Base-by-base conservation (phyloP, 768 basidiomycete genomes). In the Russula emetica region DNA sequence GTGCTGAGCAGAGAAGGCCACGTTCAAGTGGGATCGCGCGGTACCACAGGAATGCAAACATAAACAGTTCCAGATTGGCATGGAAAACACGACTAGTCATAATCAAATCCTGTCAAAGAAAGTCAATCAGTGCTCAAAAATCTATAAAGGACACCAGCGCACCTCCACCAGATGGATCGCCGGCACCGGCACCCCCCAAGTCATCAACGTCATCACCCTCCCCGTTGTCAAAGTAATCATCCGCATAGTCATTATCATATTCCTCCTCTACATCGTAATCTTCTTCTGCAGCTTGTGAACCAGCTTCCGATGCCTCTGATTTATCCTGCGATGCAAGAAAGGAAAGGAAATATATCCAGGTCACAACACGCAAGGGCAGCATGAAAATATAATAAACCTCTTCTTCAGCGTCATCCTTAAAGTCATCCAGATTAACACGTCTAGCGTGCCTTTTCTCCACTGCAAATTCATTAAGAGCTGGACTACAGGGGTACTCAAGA, bases 231-330 rank as follows among this genome's bases (percentile, higher is more conserved):
- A 94, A 94, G 79, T 94, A 93, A 71, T 94, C 91, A 66, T 89
- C 88, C 3, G 87, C 91, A 66, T 94, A 94, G 66, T 94, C 92
- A 68, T 94, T 92, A 74, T 93, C 92, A 70, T 93, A 92, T 69
- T 92, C 91, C 73, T 95, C 92, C 36, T 92, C 88, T 24, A 90
- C 88, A 67, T 92, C 91, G 70, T 92, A 92, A 72, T 93, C 90
- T 28, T 83, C 85, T 45, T 85, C 84, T 8, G 74, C 81, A 34
- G 74, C 82, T 69, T 87, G 85, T 13, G 88, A 89, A 24, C 83
- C 88, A 28, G 74, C 80, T 18, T 88, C 84, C 34, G 87, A 90
- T 7, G 86, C 85, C 26, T 80, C 82, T 0, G 87, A 88, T 69
- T 90, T 88, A 68, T 87, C 86, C 84, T 90, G 59, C 58, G 7